A percentile compares a stretch with the other conserved stretches of the same genome.
These are phyloP conservation scores for Colletotrichum echinochloae DNA, from an alignment of 2,329 filamentous ascomycete species.

Conservation along the genomic window DNA sequence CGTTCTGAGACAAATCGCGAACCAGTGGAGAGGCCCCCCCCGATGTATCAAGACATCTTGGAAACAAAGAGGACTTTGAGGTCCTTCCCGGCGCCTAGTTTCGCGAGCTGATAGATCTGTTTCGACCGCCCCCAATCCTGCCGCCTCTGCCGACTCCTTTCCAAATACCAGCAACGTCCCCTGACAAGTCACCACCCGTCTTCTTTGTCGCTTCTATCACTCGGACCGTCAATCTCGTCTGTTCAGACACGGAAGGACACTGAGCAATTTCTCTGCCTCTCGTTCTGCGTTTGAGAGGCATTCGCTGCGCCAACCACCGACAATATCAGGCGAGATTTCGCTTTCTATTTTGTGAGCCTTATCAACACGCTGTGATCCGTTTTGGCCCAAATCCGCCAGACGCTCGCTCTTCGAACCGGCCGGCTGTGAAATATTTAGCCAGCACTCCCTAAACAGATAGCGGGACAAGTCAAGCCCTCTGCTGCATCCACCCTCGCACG, in stretches of 20 bases:
- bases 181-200: constrained; percentile 29
- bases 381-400: background rate
- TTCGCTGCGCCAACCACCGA: constrained; percentile 15
- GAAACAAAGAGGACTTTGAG: constrained; percentile 49
- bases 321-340: constrained; percentile 29
- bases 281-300: constrained; percentile 24
- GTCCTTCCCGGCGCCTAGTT: constrained; percentile 40
- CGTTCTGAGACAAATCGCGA: constrained; percentile 38
- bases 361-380: constrained; percentile 3
- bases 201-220: constrained; percentile 30
- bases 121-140: constrained; percentile 40
- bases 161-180: constrained; percentile 26
- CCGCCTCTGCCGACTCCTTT: constrained; percentile 39
- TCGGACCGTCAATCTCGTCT: constrained; percentile 28
- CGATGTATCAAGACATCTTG: constrained; percentile 50
- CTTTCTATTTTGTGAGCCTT: constrained; percentile 14
- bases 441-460: constrained; percentile 25
- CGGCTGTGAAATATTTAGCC: constrained; percentile 34
- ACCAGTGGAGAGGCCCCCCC: constrained; percentile 45
- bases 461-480: constrained; percentile 28
- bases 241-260: constrained; percentile 20
- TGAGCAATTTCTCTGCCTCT: constrained; percentile 15
- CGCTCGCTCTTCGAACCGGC: constrained; percentile 16
- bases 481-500: constrained; percentile 35
- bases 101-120: constrained; percentile 43